Base-by-base conservation (phyloP, 2,329 filamentous ascomycete species). In the Aspergillus pseudoglaucus region DNA sequence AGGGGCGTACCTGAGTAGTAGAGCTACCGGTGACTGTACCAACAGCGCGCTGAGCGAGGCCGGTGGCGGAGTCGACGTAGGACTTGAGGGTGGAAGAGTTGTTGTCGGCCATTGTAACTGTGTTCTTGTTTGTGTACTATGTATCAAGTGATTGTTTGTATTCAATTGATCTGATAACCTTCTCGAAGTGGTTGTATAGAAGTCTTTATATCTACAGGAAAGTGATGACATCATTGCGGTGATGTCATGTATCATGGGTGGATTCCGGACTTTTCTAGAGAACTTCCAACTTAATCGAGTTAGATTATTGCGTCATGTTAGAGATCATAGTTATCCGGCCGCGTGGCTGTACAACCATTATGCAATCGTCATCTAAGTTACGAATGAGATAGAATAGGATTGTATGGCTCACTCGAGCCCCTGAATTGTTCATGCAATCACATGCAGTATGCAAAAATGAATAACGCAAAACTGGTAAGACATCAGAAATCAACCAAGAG, bases 51-150 rank as follows among this genome's bases (percentile, higher is more conserved):
- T 95, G 88, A 45, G 84, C 80, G 47, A 83, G 75, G 57, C 87
- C 88, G 33, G 82, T 78, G 60, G 86, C 87, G 12, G 80, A 79
- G 77, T 90, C 85, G 59, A 88, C 64, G 72, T 84, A 84, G 48
- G 87, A 86, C 77, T 91, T 81, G 63, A 90, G 78, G 54, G 90
- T 93, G 53, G 88, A 94, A 57, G 85, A 66, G 72, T 59, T 60
- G 44, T 52, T 48, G 52, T 57, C 58, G 52, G 63, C 59, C 63
- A 65, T 65, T 27, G 22, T 58, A 51, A 33, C 43, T 38, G 42
- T 43, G 39, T 47, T 51, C 41, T 20, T 12, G 39, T 47, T 50
- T 38, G 12, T 12, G 15, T 18, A 22, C 22, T 20, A 9, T 39
- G 9, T 39, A 2, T 20, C 3, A 20, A 39, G 3, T 39, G 10